Evolutionary conservation across 2,329 filamentous ascomycete genomes (phyloP).

Genomic region (Penicillium sp.): DNA sequence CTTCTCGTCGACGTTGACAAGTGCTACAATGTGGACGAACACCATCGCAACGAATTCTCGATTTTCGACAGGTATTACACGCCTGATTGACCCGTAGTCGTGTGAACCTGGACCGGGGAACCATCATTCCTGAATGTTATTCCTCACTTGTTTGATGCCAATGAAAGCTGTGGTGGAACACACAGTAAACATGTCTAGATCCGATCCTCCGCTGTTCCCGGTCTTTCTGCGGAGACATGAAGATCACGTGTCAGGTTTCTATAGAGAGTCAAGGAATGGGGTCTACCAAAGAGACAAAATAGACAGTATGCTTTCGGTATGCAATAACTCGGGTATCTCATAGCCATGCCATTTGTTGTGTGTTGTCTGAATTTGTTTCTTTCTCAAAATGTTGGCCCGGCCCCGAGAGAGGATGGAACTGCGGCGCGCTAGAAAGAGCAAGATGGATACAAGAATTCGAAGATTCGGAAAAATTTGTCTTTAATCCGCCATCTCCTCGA

Average conservation of each 20-base stretch:
- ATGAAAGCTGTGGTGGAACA: neutral
- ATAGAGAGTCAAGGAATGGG: too few species aligned
- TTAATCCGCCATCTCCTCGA: slow-evolving; percentile 42
- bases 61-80: neutral
- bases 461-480: neutral
- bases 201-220: too few species aligned
- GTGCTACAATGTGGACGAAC: neutral
- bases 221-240: too few species aligned
- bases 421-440: slow-evolving; percentile 8
- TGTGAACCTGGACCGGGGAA: neutral
- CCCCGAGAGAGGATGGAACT: neutral
- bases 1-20: neutral
- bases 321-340: too few species aligned
- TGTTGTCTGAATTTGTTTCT: too few species aligned
- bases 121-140: neutral
- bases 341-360: too few species aligned
- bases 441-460: neutral
- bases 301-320: too few species aligned
- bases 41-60: neutral
- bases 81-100: neutral
- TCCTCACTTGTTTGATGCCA: neutral
- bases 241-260: too few species aligned
- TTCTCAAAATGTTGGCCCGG: neutral
- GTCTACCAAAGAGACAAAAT: too few species aligned
- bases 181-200: too few species aligned